Percentiles rank a stretch among this genome's conserved stretches.
Conservation (phyloP, 2,329 filamentous ascomycete genomes). For the Colletotrichum gloeosporioides region DNA sequence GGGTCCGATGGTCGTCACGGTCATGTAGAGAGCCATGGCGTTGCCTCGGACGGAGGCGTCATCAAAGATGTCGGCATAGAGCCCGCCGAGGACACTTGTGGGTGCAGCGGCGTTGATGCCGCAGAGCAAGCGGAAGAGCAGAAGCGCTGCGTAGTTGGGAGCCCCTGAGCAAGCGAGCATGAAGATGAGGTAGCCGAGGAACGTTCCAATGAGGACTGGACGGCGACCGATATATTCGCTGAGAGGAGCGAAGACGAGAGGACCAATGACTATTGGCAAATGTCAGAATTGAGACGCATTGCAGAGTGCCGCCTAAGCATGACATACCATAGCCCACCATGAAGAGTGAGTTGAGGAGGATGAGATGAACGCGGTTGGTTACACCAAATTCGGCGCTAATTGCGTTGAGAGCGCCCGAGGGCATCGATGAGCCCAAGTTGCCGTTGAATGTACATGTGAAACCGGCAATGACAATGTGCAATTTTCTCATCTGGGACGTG, state of each 20-base stretch:
- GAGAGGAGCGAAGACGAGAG: conserved; percentile 37
- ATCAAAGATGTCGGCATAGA: conserved; percentile 38
- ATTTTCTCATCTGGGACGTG: conserved; percentile 28
- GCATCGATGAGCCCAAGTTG: conserved; percentile 41
- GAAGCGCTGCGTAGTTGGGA: conserved; percentile 46
- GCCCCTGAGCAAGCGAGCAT: conserved; percentile 42
- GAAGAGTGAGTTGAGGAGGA: conserved; percentile 39
- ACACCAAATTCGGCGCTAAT: conserved; percentile 34
- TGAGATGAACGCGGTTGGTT: conserved; percentile 29
- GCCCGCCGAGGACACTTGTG: conserved; percentile 36
- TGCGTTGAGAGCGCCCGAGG: conserved; percentile 39
- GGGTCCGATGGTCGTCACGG: conserved; percentile 35
- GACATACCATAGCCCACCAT: conserved; percentile 34
- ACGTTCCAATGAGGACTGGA: conserved; percentile 37
- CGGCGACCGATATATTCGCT: conserved; percentile 39
- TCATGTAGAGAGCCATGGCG: conserved; percentile 39
- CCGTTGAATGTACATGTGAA: conserved; percentile 42
- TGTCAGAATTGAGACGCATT: not conserved
- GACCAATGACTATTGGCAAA: conserved; percentile 30
- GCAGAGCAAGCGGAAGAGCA: conserved; percentile 43
- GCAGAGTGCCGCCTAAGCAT: not conserved
- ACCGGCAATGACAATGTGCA: conserved; percentile 38
- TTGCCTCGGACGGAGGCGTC: conserved; percentile 34
- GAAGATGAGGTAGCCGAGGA: conserved; percentile 37
- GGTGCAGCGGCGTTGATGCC: conserved; percentile 38